phyloP scores from a whole-genome alignment of 768 basidiomycete genomes.

The Agaricus blazei region DNA sequence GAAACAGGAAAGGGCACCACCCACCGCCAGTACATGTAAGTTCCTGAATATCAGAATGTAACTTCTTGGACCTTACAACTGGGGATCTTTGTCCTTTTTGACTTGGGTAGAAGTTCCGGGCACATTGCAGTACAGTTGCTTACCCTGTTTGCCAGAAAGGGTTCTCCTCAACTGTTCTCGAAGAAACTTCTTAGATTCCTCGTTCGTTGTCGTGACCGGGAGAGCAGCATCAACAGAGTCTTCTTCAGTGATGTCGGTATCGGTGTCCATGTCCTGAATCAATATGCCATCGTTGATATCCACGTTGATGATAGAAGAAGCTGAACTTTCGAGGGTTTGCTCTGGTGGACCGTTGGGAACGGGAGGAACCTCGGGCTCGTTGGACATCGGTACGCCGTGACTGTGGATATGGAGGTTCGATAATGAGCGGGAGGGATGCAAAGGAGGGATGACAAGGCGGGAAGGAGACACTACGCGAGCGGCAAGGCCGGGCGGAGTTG shows the following conservation, averaged over 20 bases:
- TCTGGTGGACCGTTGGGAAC: constrained; percentile 18
- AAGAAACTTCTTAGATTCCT: constrained; percentile 57
- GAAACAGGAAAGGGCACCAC: not conserved
- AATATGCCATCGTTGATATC: constrained; percentile 66
- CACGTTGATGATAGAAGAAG: constrained; percentile 67
- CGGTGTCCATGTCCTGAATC: constrained; percentile 64
- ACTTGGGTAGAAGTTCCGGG: constrained; percentile 4
- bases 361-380: constrained; percentile 23
- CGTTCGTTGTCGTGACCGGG: constrained; percentile 31
- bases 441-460: constrained; percentile 46
- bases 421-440: constrained; percentile 51
- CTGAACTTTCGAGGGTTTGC: constrained; percentile 52
- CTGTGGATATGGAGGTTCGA: constrained; percentile 54
- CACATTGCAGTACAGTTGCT: constrained; percentile 6
- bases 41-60: constrained; percentile 28
- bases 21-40: constrained; percentile 36
- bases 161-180: constrained; percentile 71
- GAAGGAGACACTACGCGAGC: constrained; percentile 37
- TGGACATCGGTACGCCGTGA: constrained; percentile 31
- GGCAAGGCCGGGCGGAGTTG: constrained; percentile 20
- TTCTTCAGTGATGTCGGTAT: constrained; percentile 59
- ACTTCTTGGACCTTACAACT: no score
- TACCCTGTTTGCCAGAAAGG: constrained; percentile 46
- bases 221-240: constrained; percentile 41
- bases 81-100: constrained; percentile 17